Conservation (phyloP, 331 rosid genomes). For the Spiraea crenata region DNA sequence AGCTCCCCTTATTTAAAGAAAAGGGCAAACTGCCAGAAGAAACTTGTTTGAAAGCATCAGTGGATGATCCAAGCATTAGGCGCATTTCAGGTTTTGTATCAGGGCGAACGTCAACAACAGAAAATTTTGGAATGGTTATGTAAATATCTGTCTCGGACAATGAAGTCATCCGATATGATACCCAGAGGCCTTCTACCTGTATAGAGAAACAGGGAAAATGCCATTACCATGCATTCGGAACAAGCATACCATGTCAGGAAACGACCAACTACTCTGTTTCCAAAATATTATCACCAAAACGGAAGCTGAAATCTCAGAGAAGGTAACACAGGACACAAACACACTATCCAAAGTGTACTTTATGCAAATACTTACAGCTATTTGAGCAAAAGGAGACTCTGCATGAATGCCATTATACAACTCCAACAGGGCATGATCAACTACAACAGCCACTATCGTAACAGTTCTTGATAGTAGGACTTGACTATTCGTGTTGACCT, state of each 20-base stretch:
- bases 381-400: slow-evolving; percentile 80
- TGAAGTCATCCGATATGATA: slow-evolving; percentile 89
- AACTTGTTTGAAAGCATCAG: slow-evolving; percentile 70
- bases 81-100: slow-evolving; percentile 95
- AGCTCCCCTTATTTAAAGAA: slow-evolving; percentile 42
- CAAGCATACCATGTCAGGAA: background rate
- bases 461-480: slow-evolving; percentile 71
- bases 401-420: slow-evolving; percentile 66
- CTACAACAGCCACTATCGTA: slow-evolving; percentile 65
- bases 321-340: slow-evolving; percentile 1
- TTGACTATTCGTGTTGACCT: slow-evolving; percentile 87
- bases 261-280: background rate
- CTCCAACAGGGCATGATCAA: slow-evolving; percentile 83
- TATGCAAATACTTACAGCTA: slow-evolving; percentile 66
- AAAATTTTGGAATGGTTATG: slow-evolving; percentile 84
- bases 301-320: slow-evolving; percentile 13
- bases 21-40: slow-evolving; percentile 57
- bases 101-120: slow-evolving; percentile 80
- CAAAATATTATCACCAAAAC: background rate
- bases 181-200: slow-evolving; percentile 98
- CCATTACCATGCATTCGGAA: background rate
- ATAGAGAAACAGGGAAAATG: slow-evolving; percentile 30
- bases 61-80: slow-evolving; percentile 93
- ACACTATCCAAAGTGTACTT: slow-evolving; percentile 4
- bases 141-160: slow-evolving; percentile 81